Percentiles rank a stretch among this genome's conserved stretches.
These are phyloP conservation scores for Auricularia cornea DNA, from an alignment of 768 basidiomycete genomes.

Conservation along the genomic window DNA sequence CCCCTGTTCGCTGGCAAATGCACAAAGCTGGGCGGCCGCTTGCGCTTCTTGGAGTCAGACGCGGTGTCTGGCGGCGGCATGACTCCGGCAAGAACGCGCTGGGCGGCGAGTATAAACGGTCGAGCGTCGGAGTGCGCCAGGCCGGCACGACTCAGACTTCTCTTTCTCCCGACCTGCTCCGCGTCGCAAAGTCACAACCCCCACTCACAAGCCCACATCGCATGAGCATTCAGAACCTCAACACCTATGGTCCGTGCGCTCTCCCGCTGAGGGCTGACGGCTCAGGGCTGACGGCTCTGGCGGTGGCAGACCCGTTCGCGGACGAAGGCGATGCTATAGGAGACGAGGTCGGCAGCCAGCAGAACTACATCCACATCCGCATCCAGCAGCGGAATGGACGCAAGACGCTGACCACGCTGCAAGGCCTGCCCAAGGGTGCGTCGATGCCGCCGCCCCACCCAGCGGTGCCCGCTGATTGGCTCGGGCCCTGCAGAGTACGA, in stretches of 20 bases:
- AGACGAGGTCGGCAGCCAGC: conserved; percentile 70
- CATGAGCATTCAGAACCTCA: conserved; percentile 94
- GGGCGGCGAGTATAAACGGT: not conserved
- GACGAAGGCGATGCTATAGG: conserved; percentile 74
- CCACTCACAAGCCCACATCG: conserved; percentile 38
- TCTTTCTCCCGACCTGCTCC: not conserved
- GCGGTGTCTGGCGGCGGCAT: conserved; percentile 10
- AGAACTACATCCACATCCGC: conserved; percentile 89
- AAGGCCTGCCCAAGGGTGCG: conserved; percentile 86
- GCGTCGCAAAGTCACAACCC: conserved; percentile 16
- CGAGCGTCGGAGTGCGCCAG: not conserved
- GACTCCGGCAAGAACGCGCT: no score
- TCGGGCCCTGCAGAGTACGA: conserved; percentile 64
- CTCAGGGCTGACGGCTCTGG: not conserved
- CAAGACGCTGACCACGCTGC: conserved; percentile 95
- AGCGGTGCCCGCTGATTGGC: conserved; percentile 9
- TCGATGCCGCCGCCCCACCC: conserved; percentile 11
- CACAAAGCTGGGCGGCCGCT: conserved; percentile 61
- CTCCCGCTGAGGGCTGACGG: conserved; percentile 7
- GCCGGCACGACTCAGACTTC: not conserved
- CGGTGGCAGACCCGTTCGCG: conserved; percentile 78
- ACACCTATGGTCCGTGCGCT: conserved; percentile 56
- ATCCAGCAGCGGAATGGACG: conserved; percentile 99
- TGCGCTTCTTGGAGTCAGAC: conserved; percentile 35
- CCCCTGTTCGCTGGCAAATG: conserved; percentile 59